Evolutionary conservation across 208 protist genomes (phyloP), one percentile per base, ranked within the genome.

Genomic region (Lotmaria passim): DNA sequence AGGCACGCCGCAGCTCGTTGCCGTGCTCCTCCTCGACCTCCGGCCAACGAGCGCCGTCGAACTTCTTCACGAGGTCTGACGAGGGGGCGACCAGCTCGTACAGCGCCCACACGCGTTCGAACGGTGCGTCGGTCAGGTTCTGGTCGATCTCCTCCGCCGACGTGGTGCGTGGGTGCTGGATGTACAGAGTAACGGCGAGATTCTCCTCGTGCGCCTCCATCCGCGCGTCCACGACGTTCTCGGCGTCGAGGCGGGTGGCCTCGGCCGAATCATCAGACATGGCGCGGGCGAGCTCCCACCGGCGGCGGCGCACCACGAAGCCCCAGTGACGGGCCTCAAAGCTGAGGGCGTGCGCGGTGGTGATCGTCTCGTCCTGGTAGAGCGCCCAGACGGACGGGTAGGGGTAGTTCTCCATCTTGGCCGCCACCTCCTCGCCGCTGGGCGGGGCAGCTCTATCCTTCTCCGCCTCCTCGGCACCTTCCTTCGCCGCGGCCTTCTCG

Each of bases 321-420:
- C 78, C 82, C 74, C 73, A 83, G 55, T 63, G 60, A 28, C 62
- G 67, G 2, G 65, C 44, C 56, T 86, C 80, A 58, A 85, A 89
- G 64, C 65, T 58, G 36, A 87, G 44, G 36, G 70, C 46, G 75
- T 83, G 78, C 17, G 66, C 61, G 39, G 71, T 77, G n/a, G 62
- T 77, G 62, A 70, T 44, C 33, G 33, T 55, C 51, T 61, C 64
- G 39, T 73, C 62, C 56, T 71, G 69, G 60, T 91, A 85, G 38
- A 87, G 68, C 30, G 66, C 56, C 78, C 78, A 85, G 47, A 87
- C 39, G 15, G 34, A 15, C 7, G 77, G 75, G 69, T 85, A 90
- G 21, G 61, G 38, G 63, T 79, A 81, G 38, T 68, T 47, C 47
- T 80, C 60, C 52, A 47, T 63, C 57, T 51, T 63, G 15, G 38